A percentile compares a stretch with the other conserved stretches of the same genome.
phyloP scores from a whole-genome alignment of 495 filamentous ascomycete genomes.

The Neurospora sp. region DNA sequence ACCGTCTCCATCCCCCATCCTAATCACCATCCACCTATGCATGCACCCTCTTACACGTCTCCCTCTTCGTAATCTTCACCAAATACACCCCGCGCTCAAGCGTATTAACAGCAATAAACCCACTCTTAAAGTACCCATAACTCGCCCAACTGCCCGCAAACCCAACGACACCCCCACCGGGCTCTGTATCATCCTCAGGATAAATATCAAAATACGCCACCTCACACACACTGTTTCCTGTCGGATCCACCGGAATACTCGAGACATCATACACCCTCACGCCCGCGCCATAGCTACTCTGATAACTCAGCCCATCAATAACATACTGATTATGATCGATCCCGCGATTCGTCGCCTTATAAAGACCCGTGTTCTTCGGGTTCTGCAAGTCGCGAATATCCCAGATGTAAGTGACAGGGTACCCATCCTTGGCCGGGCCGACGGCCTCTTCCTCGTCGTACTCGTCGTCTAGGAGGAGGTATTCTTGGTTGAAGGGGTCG shows the following conservation, averaged over 20 bases:
- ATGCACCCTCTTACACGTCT: not conserved
- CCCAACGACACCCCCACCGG: slow-evolving; percentile 28
- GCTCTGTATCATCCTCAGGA: slow-evolving; percentile 45
- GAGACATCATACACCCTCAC: slow-evolving; percentile 47
- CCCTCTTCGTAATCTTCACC: slow-evolving; percentile 13
- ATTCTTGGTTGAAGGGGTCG: slow-evolving; percentile 39
- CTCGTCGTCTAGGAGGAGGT: slow-evolving; percentile 52
- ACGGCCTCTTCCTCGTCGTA: slow-evolving; percentile 42
- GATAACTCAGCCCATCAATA: slow-evolving; percentile 41
- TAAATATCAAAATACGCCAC: slow-evolving; percentile 50
- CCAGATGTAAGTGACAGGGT: slow-evolving; percentile 47
- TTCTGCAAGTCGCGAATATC: slow-evolving; percentile 41
- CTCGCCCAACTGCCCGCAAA: slow-evolving; percentile 46
- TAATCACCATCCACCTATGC: not conserved
- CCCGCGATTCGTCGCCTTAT: slow-evolving; percentile 34
- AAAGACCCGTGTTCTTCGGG: slow-evolving; percentile 46
- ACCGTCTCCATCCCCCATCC: not conserved
- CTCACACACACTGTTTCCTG: slow-evolving; percentile 40
- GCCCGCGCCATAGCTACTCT: slow-evolving; percentile 50
- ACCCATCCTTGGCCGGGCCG: slow-evolving; percentile 34
- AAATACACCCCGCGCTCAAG: slow-evolving; percentile 47
- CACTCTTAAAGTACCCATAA: slow-evolving; percentile 45
- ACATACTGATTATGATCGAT: slow-evolving; percentile 58
- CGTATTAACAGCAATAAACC: slow-evolving; percentile 45
- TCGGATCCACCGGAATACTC: slow-evolving; percentile 42